phyloP scores from a whole-genome alignment of 371 early-diverging fungal genomes.

The Circinella minor region DNA sequence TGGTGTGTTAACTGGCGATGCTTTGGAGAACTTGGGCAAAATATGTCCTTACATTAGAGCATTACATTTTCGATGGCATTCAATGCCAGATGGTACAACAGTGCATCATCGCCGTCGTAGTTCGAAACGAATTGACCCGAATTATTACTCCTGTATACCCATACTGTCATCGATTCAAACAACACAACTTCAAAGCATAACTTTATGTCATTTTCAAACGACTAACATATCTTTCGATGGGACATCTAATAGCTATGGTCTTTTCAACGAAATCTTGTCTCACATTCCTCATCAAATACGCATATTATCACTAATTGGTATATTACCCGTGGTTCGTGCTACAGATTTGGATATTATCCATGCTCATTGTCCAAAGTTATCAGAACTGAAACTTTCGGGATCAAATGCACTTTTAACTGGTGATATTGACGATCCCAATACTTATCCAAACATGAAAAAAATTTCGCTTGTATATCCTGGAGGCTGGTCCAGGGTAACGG shows the following conservation, averaged over 20 bases:
- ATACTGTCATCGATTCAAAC: neutral
- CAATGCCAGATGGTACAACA: too few relatives aligned
- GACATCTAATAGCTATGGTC: too few relatives aligned
- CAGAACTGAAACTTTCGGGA: neutral
- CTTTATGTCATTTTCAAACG: neutral
- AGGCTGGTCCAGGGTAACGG: neutral
- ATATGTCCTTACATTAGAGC: too few relatives aligned
- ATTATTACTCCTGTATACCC: neutral
- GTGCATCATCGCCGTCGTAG: neutral
- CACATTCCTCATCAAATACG: neutral
- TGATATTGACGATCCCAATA: neutral
- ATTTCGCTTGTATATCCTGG: neutral
- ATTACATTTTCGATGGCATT: too few relatives aligned
- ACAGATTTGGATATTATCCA: neutral
- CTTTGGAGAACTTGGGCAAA: too few relatives aligned
- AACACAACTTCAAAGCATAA: neutral
- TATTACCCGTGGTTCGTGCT: neutral
- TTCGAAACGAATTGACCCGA: neutral
- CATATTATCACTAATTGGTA: neutral
- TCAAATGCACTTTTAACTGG: neutral
- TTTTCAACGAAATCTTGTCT: neutral
- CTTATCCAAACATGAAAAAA: neutral
- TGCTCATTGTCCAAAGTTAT: neutral
- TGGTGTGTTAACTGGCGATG: too few relatives aligned
- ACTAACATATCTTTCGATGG: neutral